Percentiles rank a stretch among this genome's conserved stretches.
Evolutionary conservation across 2,329 filamentous ascomycete genomes (phyloP).

Genomic region (Penicillium sp.): DNA sequence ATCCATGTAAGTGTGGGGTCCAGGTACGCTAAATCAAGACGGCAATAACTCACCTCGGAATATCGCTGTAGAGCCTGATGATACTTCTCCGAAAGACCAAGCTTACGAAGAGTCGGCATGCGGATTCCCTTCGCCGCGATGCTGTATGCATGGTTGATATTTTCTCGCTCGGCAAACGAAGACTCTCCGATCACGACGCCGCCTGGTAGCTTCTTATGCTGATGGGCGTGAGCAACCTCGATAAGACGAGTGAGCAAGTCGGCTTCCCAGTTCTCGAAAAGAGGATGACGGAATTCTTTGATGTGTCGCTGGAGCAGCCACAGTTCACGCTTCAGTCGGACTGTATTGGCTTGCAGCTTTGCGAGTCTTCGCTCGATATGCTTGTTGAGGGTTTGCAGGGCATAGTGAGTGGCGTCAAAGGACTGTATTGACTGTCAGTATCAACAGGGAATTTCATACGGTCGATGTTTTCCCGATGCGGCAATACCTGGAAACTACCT

Average conservation of each 20-base stretch:
- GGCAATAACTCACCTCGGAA: constrained; percentile 24
- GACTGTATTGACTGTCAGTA: constrained; percentile 14
- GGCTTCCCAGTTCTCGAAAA: constrained; percentile 37
- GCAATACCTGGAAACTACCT: constrained; percentile 4
- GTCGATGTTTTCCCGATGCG: background rate
- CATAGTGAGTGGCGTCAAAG: constrained; percentile 20
- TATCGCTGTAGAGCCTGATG: constrained; percentile 32
- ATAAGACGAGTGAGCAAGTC: constrained; percentile 39
- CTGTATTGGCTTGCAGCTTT: constrained; percentile 22
- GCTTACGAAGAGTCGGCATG: constrained; percentile 22
- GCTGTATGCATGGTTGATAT: constrained; percentile 26
- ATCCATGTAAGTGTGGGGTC: background rate
- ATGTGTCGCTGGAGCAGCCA: constrained; percentile 29
- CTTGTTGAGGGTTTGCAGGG: constrained; percentile 29
- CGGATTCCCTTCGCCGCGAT: constrained; percentile 29
- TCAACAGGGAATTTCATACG: background rate
- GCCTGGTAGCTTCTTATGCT: constrained; percentile 25
- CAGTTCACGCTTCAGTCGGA: constrained; percentile 28
- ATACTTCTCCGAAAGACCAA: constrained; percentile 29
- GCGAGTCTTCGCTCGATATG: constrained; percentile 26
- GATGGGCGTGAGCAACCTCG: constrained; percentile 30
- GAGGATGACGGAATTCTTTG: constrained; percentile 27
- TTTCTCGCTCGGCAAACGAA: constrained; percentile 18
- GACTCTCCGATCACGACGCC: constrained; percentile 22
- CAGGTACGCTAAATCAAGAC: background rate